Conservation (phyloP, 345 rosid species). For the Turnera subulata region DNA sequence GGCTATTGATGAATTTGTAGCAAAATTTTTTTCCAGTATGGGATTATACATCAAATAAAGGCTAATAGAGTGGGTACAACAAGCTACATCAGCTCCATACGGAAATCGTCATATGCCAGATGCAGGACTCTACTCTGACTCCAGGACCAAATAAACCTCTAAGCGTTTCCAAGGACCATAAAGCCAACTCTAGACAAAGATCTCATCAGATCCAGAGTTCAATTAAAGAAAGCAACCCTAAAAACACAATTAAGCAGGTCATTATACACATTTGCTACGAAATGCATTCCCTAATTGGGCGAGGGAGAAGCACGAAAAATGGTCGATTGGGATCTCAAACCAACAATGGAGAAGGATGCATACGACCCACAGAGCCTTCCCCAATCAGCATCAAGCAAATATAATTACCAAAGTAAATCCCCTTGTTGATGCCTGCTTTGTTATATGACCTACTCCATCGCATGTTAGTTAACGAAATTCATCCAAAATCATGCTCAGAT, state of each 20-base stretch:
- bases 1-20: neutral
- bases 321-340: conserved; percentile 10
- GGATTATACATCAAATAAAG: conserved; percentile 42
- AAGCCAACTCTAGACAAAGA: conserved; percentile 22
- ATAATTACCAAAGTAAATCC: neutral
- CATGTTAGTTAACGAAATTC: conserved; percentile 8
- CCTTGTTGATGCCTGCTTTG: conserved; percentile 7
- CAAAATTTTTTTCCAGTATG: conserved; percentile 46
- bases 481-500: conserved; percentile 12
- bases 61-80: conserved; percentile 34
- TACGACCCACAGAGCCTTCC: conserved; percentile 4
- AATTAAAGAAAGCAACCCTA: conserved; percentile 19
- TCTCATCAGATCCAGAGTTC: conserved; percentile 23
- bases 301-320: conserved; percentile 9
- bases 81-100: conserved; percentile 29
- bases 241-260: conserved; percentile 18
- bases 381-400: conserved; percentile 10
- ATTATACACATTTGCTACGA: conserved; percentile 53
- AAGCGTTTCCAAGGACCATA: conserved; percentile 18
- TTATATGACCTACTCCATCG: conserved; percentile 7
- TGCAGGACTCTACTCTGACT: conserved; percentile 15
- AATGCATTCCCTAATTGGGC: conserved; percentile 31
- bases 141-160: conserved; percentile 8
- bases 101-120: conserved; percentile 18
- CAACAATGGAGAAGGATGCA: conserved; percentile 2